Conservation (phyloP, 805 yeast genomes). For the Candida vaughaniae region DNA sequence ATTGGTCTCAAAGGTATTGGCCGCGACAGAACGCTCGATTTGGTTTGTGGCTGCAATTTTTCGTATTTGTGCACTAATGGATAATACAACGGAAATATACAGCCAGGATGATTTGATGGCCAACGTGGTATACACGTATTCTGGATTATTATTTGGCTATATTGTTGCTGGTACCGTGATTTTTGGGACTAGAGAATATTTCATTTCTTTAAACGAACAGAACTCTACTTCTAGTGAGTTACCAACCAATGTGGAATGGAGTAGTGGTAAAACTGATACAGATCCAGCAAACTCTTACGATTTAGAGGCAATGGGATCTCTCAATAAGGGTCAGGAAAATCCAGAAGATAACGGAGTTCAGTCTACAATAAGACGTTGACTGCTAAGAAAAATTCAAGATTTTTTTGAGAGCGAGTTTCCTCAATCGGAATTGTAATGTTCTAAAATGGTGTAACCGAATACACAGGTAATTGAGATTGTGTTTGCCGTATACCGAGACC, state of each 20-base stretch:
- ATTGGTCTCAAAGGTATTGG: slow-evolving; percentile 1
- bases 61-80: slow-evolving; percentile 1
- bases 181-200: slow-evolving; percentile 27
- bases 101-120: slow-evolving; percentile 21
- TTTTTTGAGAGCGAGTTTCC: no score
- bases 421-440: no score
- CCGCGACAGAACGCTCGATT: slow-evolving; percentile 4
- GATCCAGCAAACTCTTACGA: slow-evolving; percentile 5
- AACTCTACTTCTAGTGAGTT: slow-evolving; percentile 8
- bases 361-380: no score
- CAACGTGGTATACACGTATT: slow-evolving; percentile 25
- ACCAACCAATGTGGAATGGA: slow-evolving; percentile 6
- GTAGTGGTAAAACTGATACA: background rate
- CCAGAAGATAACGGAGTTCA: no score
- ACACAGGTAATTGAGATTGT: no score
- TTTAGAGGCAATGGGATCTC: slow-evolving; percentile 11
- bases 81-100: background rate
- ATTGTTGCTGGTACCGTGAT: slow-evolving; percentile 19
- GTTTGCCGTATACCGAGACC: no score
- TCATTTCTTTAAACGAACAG: slow-evolving; percentile 9
- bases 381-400: no score
- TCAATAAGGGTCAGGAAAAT: background rate
- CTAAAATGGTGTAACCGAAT: no score
- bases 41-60: slow-evolving; percentile 11
- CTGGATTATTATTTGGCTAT: slow-evolving; percentile 20